phyloP scores from a whole-genome alignment of 1,284 basidiomycete species.

The Filobasidium uniguttulatum region DNA sequence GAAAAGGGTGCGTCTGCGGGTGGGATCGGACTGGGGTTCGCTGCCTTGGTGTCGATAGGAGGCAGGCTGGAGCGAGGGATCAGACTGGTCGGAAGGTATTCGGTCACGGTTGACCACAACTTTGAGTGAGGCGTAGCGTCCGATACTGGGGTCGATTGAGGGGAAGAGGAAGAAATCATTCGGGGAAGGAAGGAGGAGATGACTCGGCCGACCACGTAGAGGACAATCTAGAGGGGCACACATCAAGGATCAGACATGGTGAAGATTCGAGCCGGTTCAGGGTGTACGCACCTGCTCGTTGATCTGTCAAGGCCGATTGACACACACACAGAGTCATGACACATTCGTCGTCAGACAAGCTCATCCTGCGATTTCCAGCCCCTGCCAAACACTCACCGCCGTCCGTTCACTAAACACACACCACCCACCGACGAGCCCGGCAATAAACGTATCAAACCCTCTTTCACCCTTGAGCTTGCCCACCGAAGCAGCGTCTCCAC shows the following conservation, averaged over 20 bases:
- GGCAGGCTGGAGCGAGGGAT: slow-evolving; percentile 28
- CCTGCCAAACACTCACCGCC: slow-evolving; percentile 46
- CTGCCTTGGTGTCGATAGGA: slow-evolving; percentile 24
- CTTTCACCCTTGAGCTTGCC: slow-evolving; percentile 46
- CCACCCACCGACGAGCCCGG: slow-evolving; percentile 84
- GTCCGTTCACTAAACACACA: slow-evolving; percentile 84
- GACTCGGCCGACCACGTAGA: slow-evolving; percentile 84
- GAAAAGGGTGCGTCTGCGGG: slow-evolving; percentile 72
- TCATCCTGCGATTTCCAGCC: too few relatives aligned
- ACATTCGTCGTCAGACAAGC: neutral
- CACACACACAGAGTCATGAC: neutral
- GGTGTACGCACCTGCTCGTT: slow-evolving; percentile 91
- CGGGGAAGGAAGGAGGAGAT: slow-evolving; percentile 77
- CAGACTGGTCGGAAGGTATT: slow-evolving; percentile 23
- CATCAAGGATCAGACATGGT: neutral
- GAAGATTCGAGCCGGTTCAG: neutral
- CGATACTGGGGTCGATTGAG: slow-evolving; percentile 11
- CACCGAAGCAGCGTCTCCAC: neutral
- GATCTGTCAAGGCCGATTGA: slow-evolving; percentile 39
- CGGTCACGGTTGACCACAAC: slow-evolving; percentile 13
- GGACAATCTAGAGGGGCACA: slow-evolving; percentile 57
- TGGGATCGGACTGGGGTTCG: slow-evolving; percentile 51
- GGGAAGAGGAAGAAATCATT: slow-evolving; percentile 23
- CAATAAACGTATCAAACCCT: slow-evolving; percentile 74
- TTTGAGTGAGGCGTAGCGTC: slow-evolving; percentile 17